Percentiles rank a stretch among this genome's conserved stretches.
These are phyloP conservation scores for Daedalea quercina DNA, from an alignment of 768 basidiomycete genomes.

Conservation along the genomic window DNA sequence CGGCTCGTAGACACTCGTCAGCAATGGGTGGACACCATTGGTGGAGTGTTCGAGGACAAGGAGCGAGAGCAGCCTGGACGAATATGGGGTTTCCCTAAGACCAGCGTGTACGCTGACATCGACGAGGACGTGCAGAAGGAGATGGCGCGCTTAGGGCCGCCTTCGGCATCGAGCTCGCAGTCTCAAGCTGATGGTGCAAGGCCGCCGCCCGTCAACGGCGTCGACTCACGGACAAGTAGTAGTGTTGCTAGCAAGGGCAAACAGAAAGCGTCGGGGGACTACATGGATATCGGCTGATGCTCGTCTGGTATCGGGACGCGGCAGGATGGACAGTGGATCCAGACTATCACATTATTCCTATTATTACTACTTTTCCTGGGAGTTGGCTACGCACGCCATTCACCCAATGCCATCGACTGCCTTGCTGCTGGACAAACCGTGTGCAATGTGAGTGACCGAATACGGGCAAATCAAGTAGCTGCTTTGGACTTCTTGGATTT, in stretches of 20 bases:
- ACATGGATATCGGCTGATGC: conserved; percentile 60
- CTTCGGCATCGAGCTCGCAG: conserved; percentile 11
- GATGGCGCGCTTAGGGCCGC: conserved; percentile 17
- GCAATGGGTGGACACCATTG: conserved; percentile 75
- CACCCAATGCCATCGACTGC: neutral
- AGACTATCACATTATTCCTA: conserved; percentile 15
- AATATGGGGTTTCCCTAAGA: conserved; percentile 71
- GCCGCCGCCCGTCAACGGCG: neutral
- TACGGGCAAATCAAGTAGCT: neutral
- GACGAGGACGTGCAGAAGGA: conserved; percentile 53
- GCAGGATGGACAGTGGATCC: neutral
- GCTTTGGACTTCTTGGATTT: conserved; percentile 33
- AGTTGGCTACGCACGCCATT: neutral
- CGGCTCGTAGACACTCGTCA: conserved; percentile 70
- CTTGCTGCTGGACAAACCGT: neutral
- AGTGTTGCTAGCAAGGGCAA: conserved; percentile 36
- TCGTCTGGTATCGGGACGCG: neutral
- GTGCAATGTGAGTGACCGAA: neutral
- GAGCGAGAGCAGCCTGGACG: conserved; percentile 56
- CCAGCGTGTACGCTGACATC: conserved; percentile 70
- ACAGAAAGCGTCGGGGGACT: conserved; percentile 44
- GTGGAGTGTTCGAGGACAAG: conserved; percentile 69
- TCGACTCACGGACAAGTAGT: conserved; percentile 18
- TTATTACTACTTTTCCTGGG: conserved; percentile 13
- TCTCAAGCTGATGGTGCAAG: neutral